A percentile compares a stretch with the other conserved stretches of the same genome.
phyloP scores from a whole-genome alignment of 352 stramenopile genomes.

The Globisporangium cylindrosporum region DNA sequence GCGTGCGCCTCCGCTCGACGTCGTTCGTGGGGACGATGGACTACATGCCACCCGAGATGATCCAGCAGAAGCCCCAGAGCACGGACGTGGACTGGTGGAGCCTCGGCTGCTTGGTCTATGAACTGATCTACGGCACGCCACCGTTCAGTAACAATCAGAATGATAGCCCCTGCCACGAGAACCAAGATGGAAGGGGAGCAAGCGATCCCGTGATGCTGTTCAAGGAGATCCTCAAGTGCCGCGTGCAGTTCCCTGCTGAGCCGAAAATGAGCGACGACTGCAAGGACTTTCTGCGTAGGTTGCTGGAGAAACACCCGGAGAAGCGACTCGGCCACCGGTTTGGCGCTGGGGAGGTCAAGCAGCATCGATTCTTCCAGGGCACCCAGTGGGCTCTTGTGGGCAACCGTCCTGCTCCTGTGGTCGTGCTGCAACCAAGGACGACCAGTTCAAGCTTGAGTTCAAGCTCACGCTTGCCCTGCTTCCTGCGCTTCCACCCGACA shows the following conservation, averaged over 20 bases:
- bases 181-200: too few relatives aligned
- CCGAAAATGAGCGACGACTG: constrained; percentile 22
- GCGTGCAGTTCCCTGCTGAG: constrained; percentile 35
- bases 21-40: constrained; percentile 51
- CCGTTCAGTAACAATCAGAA: constrained; percentile 33
- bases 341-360: constrained; percentile 31
- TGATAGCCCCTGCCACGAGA: not conserved
- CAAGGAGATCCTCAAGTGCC: constrained; percentile 38
- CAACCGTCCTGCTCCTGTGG: constrained; percentile 3
- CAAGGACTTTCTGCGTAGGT: constrained; percentile 26
- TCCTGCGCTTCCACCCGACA: not conserved
- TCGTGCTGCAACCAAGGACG: not conserved
- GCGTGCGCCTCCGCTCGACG: constrained; percentile 36
- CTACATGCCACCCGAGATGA: constrained; percentile 49
- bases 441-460: not conserved
- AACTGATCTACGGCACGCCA: constrained; percentile 64
- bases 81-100: constrained; percentile 76
- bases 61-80: constrained; percentile 26
- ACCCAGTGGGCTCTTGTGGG: constrained; percentile 27
- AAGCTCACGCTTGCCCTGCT: not conserved
- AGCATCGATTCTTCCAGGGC: constrained; percentile 29
- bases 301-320: constrained; percentile 21
- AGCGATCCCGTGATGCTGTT: constrained; percentile 44
- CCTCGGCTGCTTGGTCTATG: constrained; percentile 70
- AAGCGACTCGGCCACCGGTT: constrained; percentile 26